phyloP scores from a whole-genome alignment of 805 yeast genomes.

The Kluyveromyces dobzhanskii region DNA sequence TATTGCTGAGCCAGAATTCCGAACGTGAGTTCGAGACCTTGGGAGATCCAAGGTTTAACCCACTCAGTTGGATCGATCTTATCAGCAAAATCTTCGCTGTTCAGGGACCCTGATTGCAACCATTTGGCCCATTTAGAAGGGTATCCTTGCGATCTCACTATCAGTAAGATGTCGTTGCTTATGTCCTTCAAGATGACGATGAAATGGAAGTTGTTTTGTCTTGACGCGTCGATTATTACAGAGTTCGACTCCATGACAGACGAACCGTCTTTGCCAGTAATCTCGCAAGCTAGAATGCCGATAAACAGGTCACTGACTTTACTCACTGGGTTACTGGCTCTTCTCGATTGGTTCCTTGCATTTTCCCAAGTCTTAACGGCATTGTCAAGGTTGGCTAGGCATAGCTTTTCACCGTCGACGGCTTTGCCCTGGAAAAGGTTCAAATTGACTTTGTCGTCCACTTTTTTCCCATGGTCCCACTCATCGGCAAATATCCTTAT shows the following conservation, averaged over 20 bases:
- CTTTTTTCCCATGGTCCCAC: slow-evolving; percentile 32
- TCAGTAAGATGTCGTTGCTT: slow-evolving; percentile 64
- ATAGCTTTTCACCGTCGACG: slow-evolving; percentile 80
- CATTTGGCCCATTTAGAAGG: slow-evolving; percentile 90
- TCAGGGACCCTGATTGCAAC: slow-evolving; percentile 38
- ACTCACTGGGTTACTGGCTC: slow-evolving; percentile 18
- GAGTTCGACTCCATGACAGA: slow-evolving; percentile 17
- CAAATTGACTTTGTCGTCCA: slow-evolving; percentile 34
- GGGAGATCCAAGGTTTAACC: slow-evolving; percentile 73
- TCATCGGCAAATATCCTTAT: slow-evolving; percentile 54
- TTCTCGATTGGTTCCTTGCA: slow-evolving; percentile 24
- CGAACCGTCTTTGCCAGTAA: slow-evolving; percentile 18
- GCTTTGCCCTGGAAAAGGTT: slow-evolving; percentile 69
- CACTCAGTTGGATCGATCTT: slow-evolving; percentile 72
- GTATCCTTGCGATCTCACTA: slow-evolving; percentile 80
- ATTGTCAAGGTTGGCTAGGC: slow-evolving; percentile 77
- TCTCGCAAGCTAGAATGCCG: slow-evolving; percentile 53
- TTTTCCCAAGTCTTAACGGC: slow-evolving; percentile 41
- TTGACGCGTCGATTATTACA: slow-evolving; percentile 31
- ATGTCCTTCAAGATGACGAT: slow-evolving; percentile 70
- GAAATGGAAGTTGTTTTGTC: slow-evolving; percentile 58
- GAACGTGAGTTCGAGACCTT: slow-evolving; percentile 68
- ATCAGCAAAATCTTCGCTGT: slow-evolving; percentile 31
- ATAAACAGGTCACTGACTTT: slow-evolving; percentile 55
- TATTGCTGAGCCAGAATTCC: slow-evolving; percentile 89